Base-by-base conservation (phyloP, 139 green algal genomes). In the Penium margaritaceum region DNA sequence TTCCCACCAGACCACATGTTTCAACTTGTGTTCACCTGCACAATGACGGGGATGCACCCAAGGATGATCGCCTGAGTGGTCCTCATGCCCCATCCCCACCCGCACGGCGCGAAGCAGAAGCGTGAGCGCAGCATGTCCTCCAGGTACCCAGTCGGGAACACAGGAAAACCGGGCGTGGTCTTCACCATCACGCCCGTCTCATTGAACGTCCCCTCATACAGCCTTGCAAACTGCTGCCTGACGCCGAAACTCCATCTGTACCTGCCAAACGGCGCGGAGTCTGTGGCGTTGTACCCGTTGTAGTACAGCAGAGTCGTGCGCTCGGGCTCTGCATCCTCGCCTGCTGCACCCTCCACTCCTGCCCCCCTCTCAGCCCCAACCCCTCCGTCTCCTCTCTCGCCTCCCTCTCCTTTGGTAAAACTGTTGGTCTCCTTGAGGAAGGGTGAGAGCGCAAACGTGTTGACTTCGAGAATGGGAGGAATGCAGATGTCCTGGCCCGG, bases 41-140 rank as follows among this genome's bases (percentile, higher is more conserved):
- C 70, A 63, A 84, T 73, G 57, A 84, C 78, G 5, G 78, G 78
- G 36, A 84, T 81, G 73, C 78, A 84, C 41, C 78, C 78, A 24
- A 78, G 60, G 17, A 53, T 17, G 1, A 82, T 44, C 2, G 27
- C 37, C 2, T 58, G 19, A 2, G 36, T 37, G 3, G 70, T 17
- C 24, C 74, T 34, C 14, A 57, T 66, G 36, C 78, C 65, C 63
- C 62, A 84, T 1, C 78, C 78, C 14, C 60, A 24, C 17, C 78
- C 78, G 3, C n/a, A 39, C 17, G 74, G 78, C 5, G 74, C 78
- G 7, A 84, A 54, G 64, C 78, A 84, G 44, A 84, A 84, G 1
- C 33, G 3, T 27, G 61, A 66, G 4, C 21, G 5, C 17, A 4
- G 5, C 32, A 78, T 65, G 30, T 21, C 30, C n/a, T 61, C 21